Conservation (phyloP, 176 grass and related monocot species). For the Pharus latifolius region DNA sequence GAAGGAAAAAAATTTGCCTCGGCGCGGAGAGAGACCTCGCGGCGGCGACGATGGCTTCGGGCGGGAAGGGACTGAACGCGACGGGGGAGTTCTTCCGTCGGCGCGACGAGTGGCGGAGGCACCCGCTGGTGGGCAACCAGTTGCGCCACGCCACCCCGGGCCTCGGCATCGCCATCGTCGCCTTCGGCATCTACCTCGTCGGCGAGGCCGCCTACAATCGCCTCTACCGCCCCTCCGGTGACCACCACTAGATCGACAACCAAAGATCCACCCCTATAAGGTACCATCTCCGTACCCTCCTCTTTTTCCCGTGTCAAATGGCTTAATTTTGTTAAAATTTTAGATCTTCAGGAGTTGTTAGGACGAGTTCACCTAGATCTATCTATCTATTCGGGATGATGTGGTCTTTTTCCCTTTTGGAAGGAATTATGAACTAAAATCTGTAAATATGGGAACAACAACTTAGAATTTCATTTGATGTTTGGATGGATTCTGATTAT, state of each 20-base stretch:
- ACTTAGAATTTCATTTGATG: too few relatives aligned
- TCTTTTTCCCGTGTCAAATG: neutral
- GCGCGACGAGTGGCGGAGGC: conserved; percentile 84
- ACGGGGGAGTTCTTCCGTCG: conserved; percentile 95
- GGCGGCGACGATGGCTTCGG: conserved; percentile 43
- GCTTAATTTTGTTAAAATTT: neutral
- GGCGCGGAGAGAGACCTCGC: neutral
- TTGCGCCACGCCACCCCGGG: conserved; percentile 71
- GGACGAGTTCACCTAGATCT: conserved; percentile 19
- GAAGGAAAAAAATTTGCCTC: too few relatives aligned
- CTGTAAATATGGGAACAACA: neutral
- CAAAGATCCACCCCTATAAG: neutral
- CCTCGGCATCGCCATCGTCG: conserved; percentile 90
- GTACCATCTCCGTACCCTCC: neutral
- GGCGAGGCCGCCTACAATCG: conserved; percentile 85
- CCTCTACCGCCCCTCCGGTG: conserved; percentile 32
- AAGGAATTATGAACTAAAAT: neutral
- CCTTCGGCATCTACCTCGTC: conserved; percentile 90
- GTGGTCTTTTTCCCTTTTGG: neutral
- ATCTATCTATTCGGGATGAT: neutral
- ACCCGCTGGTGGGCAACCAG: conserved; percentile 74
- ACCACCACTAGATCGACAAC: conserved; percentile 27
- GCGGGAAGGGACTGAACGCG: conserved; percentile 48
- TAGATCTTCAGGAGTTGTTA: neutral
- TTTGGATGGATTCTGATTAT: neutral